Base-by-base conservation (phyloP, 768 basidiomycete genomes). In the Termitomyces sp. region DNA sequence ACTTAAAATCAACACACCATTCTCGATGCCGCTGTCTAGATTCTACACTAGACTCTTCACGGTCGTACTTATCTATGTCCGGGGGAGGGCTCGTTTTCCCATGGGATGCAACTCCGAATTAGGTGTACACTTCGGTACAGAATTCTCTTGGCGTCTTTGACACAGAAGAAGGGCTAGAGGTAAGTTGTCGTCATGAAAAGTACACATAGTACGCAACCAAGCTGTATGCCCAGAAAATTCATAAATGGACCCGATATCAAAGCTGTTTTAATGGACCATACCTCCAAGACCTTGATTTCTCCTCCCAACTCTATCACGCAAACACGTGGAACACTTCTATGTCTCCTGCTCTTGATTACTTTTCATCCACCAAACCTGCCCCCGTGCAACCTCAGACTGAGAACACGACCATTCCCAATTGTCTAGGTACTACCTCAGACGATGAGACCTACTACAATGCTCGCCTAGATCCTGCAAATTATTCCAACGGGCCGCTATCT, bases 401-500 rank as follows among this genome's bases (percentile, higher is more conserved):
- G 17, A 38, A 45, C 29, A 20, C 34, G 29, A 34, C 42, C 3
- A 20, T 32, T 48, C 36, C 38, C 15, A 34, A 60, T 15, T n/a
- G 38, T 53, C 43, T 50, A 31, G 37, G 8, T 4, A 50, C 61
- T 12, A 12, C 54, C 49, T 45, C 47, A 29, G 63, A 60, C 29
- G 36, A 34, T 2, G 57, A 66, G 20, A 69, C 73, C 3, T 91
- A 89, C 72, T 83, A 85, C 70, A 91, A 90, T 68, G 58, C 88
- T 51, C 87, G 88, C 36, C 73, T 91, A 15, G 86, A 89, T 70
- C 85, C 88, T 31, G 79, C 80, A 68, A 87, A 89, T 70, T 91
- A 79, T 71, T 69, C 87, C 49, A 81, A 89, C 7, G 89, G 88
- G 1, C 86, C 88, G 3, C 74, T 91, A 7, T 91, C 89, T 1